Percentiles rank a stretch among this genome's conserved stretches.
Conservation (phyloP, 768 basidiomycete genomes). For the Pisolithus orientalis region DNA sequence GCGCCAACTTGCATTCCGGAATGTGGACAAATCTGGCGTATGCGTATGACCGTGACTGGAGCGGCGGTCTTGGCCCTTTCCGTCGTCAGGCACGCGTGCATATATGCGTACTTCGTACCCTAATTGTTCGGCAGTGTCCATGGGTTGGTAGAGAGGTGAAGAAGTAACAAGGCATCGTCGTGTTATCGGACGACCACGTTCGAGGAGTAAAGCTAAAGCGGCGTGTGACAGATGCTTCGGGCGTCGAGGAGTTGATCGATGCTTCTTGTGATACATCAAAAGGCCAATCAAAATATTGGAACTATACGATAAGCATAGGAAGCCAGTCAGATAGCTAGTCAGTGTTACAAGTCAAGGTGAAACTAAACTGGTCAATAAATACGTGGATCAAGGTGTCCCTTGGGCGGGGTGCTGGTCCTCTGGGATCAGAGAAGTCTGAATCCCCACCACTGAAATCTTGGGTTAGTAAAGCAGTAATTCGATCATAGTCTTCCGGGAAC, state of each 20-base stretch:
- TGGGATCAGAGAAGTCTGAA: constrained; percentile 29
- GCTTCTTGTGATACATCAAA: constrained; percentile 59
- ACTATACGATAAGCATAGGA: constrained; percentile 31
- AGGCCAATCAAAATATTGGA: constrained; percentile 87
- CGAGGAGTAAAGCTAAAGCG: constrained; percentile 70
- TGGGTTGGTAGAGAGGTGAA: constrained; percentile 78
- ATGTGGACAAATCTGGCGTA: constrained; percentile 8
- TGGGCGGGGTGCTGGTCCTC: constrained; percentile 26
- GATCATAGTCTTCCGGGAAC: constrained; percentile 47
- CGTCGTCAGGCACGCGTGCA: constrained; percentile 63
- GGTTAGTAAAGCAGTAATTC: constrained; percentile 25
- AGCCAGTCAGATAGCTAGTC: constrained; percentile 5
- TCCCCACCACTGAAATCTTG: constrained; percentile 30
- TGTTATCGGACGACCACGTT: constrained; percentile 71
- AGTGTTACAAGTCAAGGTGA: background rate
- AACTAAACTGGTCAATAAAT: constrained; percentile 41
- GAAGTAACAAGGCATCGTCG: constrained; percentile 75
- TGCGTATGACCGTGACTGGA: background rate
- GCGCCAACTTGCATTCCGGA: constrained; percentile 14
- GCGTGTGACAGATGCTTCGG: constrained; percentile 64
- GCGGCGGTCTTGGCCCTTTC: constrained; percentile 53
- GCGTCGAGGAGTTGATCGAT: constrained; percentile 33
- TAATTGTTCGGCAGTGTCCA: constrained; percentile 63
- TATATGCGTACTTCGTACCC: constrained; percentile 73
- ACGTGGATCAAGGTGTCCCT: constrained; percentile 33